Evolutionary conservation across 352 stramenopile genomes (phyloP).

Genomic region (Globisporangium nunn): DNA sequence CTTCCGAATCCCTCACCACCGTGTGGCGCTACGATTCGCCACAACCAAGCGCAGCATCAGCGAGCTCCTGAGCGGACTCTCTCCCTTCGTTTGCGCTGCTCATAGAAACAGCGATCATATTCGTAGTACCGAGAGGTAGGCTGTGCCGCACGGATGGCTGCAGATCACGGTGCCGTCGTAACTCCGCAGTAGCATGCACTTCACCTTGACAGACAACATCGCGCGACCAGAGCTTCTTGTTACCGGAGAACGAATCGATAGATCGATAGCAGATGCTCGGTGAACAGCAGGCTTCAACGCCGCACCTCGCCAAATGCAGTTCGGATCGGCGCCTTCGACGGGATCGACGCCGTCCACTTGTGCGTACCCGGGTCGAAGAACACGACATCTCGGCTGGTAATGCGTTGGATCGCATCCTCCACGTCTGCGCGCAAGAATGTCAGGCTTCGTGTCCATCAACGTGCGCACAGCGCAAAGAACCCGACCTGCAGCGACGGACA

Average conservation of each 20-base stretch:
- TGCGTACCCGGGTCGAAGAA: slow-evolving; percentile 34
- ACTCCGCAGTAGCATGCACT: slow-evolving; percentile 29
- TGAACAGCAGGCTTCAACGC: not conserved
- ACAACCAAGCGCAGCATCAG: not conserved
- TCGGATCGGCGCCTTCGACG: slow-evolving; percentile 27
- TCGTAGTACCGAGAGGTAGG: slow-evolving; percentile 37
- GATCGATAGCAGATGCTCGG: too few species aligned
- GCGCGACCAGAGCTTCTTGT: not conserved
- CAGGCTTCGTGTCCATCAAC: not conserved
- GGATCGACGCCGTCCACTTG: slow-evolving; percentile 37
- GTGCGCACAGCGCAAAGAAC: not conserved
- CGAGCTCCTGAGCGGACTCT: too few species aligned
- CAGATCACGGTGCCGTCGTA: slow-evolving; percentile 53
- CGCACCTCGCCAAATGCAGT: slow-evolving; percentile 48
- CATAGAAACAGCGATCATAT: too few species aligned
- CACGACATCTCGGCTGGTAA: slow-evolving; percentile 42
- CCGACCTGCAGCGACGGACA: not conserved
- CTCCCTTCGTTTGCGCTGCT: too few species aligned
- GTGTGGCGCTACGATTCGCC: slow-evolving; percentile 22
- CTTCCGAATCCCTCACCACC: slow-evolving; percentile 25
- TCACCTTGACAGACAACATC: slow-evolving; percentile 14
- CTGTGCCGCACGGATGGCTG: slow-evolving; percentile 25
- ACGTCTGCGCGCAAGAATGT: slow-evolving; percentile 20
- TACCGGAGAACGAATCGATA: not conserved
- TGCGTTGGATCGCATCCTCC: slow-evolving; percentile 38